These are phyloP conservation scores for Dictyostelium capitatum DNA, from an alignment of 78 protist species.

Conservation along the genomic window DNA sequence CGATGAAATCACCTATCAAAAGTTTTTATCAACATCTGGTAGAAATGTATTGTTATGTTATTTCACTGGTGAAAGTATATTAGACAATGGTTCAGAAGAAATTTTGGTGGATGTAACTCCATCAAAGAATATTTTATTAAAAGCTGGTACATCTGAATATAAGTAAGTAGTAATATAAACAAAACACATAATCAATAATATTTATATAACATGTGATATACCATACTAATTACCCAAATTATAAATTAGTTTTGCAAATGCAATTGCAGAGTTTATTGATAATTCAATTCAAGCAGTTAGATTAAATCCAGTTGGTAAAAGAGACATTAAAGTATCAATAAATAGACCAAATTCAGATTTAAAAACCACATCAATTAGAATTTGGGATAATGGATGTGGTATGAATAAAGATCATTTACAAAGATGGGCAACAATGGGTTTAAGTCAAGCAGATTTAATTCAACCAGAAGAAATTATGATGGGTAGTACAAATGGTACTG, in stretches of 20 bases:
- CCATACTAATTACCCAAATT: neutral
- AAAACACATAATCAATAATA: no score
- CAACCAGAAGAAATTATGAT: neutral
- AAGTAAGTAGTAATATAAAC: slow-evolving; percentile 13
- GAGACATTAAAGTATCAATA: slow-evolving; percentile 29
- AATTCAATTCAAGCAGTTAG: slow-evolving; percentile 81
- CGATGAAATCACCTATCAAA: slow-evolving; percentile 46
- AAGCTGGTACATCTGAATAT: slow-evolving; percentile 84
- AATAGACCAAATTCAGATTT: slow-evolving; percentile 25
- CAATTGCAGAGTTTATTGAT: slow-evolving; percentile 83
- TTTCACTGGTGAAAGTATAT: slow-evolving; percentile 16
- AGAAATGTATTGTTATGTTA: slow-evolving; percentile 37
- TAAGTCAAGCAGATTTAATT: slow-evolving; percentile 60
- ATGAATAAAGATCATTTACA: slow-evolving; percentile 72
- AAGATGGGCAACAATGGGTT: slow-evolving; percentile 86
- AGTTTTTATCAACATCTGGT: neutral
- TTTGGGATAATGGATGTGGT: slow-evolving; percentile 85
- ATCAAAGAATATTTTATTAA: slow-evolving; percentile 74
- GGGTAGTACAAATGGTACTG: no score
- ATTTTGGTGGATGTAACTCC: slow-evolving; percentile 80
- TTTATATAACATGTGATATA: neutral
- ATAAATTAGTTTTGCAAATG: slow-evolving; percentile 77
- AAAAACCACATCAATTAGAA: slow-evolving; percentile 19
- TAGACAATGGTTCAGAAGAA: slow-evolving; percentile 52
- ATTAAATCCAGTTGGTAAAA: slow-evolving; percentile 34